phyloP scores from a whole-genome alignment of 164 flowering plant genomes.

The Vitis cinerea region DNA sequence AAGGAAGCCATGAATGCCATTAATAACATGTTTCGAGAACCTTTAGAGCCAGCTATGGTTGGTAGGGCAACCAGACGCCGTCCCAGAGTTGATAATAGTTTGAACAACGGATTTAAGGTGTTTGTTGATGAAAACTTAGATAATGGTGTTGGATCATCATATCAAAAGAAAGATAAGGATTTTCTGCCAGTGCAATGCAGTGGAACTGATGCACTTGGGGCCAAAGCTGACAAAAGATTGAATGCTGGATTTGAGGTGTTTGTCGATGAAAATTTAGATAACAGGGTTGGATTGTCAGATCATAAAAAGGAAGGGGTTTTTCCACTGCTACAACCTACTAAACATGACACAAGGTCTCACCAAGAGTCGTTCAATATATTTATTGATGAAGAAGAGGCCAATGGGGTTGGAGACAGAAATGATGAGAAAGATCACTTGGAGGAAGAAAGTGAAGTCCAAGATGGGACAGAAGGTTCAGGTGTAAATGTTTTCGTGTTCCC shows the following conservation, averaged over 20 bases:
- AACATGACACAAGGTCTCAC: slow-evolving; percentile 12
- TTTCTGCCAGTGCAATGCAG: slow-evolving; percentile 2
- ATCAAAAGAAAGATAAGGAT: slow-evolving; percentile 16
- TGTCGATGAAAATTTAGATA: slow-evolving; percentile 51
- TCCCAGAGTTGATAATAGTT: slow-evolving; percentile 25
- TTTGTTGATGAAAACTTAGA: slow-evolving; percentile 59
- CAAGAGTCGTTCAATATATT: slow-evolving; percentile 56
- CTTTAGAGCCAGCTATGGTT: slow-evolving; percentile 53
- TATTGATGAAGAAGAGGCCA: slow-evolving; percentile 50
- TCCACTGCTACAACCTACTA: slow-evolving; percentile 2
- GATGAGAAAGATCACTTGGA: slow-evolving; percentile 15
- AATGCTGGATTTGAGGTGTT: slow-evolving; percentile 51
- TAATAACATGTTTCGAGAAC: slow-evolving; percentile 86
- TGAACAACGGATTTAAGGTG: slow-evolving; percentile 43
- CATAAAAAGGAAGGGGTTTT: slow-evolving; percentile 14
- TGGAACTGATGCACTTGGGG: slow-evolving; percentile 3
- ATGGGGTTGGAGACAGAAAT: slow-evolving; percentile 21
- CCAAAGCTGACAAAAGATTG: slow-evolving; percentile 25
- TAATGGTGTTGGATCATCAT: slow-evolving; percentile 15
- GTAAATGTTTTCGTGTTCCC: slow-evolving; percentile 47
- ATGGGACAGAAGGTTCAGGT: slow-evolving; percentile 18
- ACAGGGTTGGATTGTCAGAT: slow-evolving; percentile 16
- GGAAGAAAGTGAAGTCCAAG: slow-evolving; percentile 8
- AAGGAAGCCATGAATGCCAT: slow-evolving; percentile 91
- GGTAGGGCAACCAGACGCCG: slow-evolving; percentile 38